Conservation (phyloP, 805 yeast genomes). For the Jamesozyma spencerorum region DNA sequence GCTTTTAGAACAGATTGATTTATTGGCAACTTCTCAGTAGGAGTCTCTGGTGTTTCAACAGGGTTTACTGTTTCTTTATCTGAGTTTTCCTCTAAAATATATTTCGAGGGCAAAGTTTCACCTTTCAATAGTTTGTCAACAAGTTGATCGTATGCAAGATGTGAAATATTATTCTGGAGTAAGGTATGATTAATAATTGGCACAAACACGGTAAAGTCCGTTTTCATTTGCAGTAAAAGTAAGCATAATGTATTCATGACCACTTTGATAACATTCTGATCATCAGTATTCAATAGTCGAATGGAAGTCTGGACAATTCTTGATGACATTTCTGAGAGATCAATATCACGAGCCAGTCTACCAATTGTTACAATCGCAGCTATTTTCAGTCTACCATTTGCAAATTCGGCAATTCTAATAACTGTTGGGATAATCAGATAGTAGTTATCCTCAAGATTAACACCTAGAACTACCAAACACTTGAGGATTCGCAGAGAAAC, state of each 20-base stretch:
- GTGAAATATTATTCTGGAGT: constrained; percentile 50
- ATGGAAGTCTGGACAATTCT: constrained; percentile 76
- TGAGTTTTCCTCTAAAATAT: constrained; percentile 40
- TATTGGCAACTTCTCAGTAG: constrained; percentile 59
- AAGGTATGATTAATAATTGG: constrained; percentile 64
- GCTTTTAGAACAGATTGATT: constrained; percentile 54
- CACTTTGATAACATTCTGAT: constrained; percentile 49
- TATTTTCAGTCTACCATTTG: constrained; percentile 44
- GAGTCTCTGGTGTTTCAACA: constrained; percentile 30
- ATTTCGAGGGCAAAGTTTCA: constrained; percentile 71
- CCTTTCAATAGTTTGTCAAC: constrained; percentile 65
- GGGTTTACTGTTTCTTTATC: constrained; percentile 31
- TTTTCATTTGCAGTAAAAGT: constrained; percentile 62
- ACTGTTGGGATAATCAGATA: constrained; percentile 76
- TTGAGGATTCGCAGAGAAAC: constrained; percentile 62
- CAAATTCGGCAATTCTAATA: constrained; percentile 65
- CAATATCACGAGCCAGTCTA: constrained; percentile 56
- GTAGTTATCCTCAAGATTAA: constrained; percentile 74
- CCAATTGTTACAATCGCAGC: constrained; percentile 78
- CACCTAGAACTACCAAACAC: constrained; percentile 77
- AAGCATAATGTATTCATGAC: constrained; percentile 70
- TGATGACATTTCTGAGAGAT: constrained; percentile 74
- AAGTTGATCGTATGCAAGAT: constrained; percentile 64
- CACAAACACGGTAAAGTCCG: constrained; percentile 71
- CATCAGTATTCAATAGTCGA: constrained; percentile 42